These are phyloP conservation scores for Komagataea norvegica DNA, from an alignment of 1,139 yeast species.

Conservation along the genomic window DNA sequence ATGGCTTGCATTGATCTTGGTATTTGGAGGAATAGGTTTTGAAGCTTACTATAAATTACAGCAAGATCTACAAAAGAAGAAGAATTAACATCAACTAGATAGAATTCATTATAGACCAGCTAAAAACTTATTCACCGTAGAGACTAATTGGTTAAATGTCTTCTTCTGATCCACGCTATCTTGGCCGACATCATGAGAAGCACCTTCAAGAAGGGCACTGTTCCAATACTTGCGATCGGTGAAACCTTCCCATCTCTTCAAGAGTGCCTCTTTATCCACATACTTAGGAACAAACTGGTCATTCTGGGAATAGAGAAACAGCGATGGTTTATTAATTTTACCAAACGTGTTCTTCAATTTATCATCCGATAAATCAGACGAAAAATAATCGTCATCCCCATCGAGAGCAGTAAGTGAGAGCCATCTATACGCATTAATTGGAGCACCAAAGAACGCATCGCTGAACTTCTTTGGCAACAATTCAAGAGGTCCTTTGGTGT, in stretches of 20 bases:
- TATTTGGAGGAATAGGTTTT: slow-evolving; percentile 73
- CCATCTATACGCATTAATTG: slow-evolving; percentile 68
- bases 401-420: slow-evolving; percentile 48
- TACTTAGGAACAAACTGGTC: slow-evolving; percentile 61
- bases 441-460: slow-evolving; percentile 43
- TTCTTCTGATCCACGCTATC: slow-evolving; percentile 30
- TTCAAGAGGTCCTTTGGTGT: slow-evolving; percentile 42
- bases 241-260: slow-evolving; percentile 44
- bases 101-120: slow-evolving; percentile 1
- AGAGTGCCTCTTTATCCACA: slow-evolving; percentile 46
- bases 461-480: slow-evolving; percentile 48
- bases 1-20: slow-evolving; percentile 75
- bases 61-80: slow-evolving; percentile 3
- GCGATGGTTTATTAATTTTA: slow-evolving; percentile 41
- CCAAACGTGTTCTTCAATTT: slow-evolving; percentile 51
- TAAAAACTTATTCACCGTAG: slow-evolving; percentile 29
- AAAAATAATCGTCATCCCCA: slow-evolving; percentile 82
- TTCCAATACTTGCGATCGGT: slow-evolving; percentile 48
- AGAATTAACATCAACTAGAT: slow-evolving; percentile 1
- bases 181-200: slow-evolving; percentile 51
- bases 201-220: slow-evolving; percentile 56
- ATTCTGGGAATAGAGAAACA: slow-evolving; percentile 53
- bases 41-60: slow-evolving; percentile 51
- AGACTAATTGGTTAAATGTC: slow-evolving; percentile 33
- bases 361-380: slow-evolving; percentile 50